Conservation (phyloP, 805 yeast genomes). For the Lachancea quebecensis region DNA sequence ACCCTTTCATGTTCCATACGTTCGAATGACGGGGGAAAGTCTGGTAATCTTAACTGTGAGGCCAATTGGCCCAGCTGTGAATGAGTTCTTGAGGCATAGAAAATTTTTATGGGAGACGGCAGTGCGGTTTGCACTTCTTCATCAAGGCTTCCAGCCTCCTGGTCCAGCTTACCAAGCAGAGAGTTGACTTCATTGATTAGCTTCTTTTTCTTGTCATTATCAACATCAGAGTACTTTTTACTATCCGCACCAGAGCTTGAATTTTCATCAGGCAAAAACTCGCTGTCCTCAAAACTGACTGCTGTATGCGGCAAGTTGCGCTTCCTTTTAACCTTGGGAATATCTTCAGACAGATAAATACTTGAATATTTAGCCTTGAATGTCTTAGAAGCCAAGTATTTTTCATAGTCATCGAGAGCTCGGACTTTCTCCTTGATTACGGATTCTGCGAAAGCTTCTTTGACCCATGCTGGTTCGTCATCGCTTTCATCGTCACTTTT, state of each 20-base stretch:
- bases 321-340: slow-evolving; percentile 5
- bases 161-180: slow-evolving; percentile 39
- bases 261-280: slow-evolving; percentile 5
- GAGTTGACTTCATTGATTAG: slow-evolving; percentile 43
- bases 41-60: slow-evolving; percentile 56
- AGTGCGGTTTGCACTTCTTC: slow-evolving; percentile 13
- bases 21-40: slow-evolving; percentile 54
- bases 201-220: slow-evolving; percentile 21
- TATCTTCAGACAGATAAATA: not conserved
- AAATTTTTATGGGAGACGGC: slow-evolving; percentile 42
- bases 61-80: slow-evolving; percentile 81
- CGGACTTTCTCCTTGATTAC: slow-evolving; percentile 19
- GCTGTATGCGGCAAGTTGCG: slow-evolving; percentile 19
- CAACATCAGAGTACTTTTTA: no score
- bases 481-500: slow-evolving; percentile 29
- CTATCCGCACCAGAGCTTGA: not conserved
- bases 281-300: slow-evolving; percentile 25
- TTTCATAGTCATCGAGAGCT: slow-evolving; percentile 32
- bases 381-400: slow-evolving; percentile 28
- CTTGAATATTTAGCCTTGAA: slow-evolving; percentile 2
- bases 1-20: slow-evolving; percentile 40
- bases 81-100: slow-evolving; percentile 81
- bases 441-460: slow-evolving; percentile 32
- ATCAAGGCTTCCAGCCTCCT: slow-evolving; percentile 12
- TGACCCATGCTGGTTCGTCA: slow-evolving; percentile 69